Base-by-base conservation (phyloP, 257 asterid species). In the Leptodermis oblonga region DNA sequence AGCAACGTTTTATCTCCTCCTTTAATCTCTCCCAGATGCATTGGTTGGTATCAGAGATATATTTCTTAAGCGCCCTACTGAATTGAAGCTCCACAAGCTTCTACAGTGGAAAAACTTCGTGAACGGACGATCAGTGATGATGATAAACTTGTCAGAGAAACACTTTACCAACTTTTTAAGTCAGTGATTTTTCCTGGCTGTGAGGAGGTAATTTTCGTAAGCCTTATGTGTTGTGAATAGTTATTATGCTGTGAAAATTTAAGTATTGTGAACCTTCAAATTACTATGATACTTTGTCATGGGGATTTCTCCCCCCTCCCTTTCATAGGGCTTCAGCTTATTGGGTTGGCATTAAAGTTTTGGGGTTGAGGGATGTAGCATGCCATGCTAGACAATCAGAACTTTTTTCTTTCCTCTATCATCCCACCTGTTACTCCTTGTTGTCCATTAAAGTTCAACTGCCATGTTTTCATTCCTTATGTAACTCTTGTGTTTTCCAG, bases 91-190 rank as follows among this genome's bases (percentile, higher is more conserved):
- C 72, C 96, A 91, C 81, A 91, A 87, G 77, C 86, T 91, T 70
- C 95, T 76, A 85, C 90, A 66, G 71, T 91, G 46, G 97, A 91
- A 77, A 94, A 89, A 77, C 85, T 94, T 68, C 95, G 97, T 52
- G 97, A 89, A 68, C 96, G 97, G 34, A n/a, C n/a, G n/a, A 89
- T 94, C 63, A 85, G 88, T 72, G 99, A 94, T 78, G 96, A 86
- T 67, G 96, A 94, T 77, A 89, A 86, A 74, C 68, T 81, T 65
- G 97, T 91, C 54, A 91, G 97, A 15, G 99, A 91, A 81, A 76
- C 86, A 22, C 84, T 94, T 34, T 87, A 83, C 84, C 86, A 89
- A 61, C 95, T 91, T 69, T 84, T 94, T 73, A 89, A 91, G 85
- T 72, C 87, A 34, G 95, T 87, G 54, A 78, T 94, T 76, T 87